Base-by-base conservation (phyloP, 345 rosid species). In the Euphorbia pulcherrima region DNA sequence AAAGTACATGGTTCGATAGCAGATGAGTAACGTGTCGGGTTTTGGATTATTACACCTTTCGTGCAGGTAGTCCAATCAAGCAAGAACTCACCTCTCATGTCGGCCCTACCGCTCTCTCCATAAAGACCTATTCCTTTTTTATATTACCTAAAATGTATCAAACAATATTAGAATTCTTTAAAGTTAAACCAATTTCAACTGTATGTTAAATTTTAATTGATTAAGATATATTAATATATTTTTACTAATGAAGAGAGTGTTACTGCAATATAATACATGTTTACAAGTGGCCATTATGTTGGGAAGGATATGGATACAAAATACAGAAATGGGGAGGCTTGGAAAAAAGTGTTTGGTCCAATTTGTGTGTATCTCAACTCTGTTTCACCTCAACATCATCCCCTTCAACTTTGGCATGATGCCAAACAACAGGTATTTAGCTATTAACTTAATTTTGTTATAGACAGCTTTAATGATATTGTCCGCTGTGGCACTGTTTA, bases 261-360 rank as follows among this genome's bases (percentile, higher is more conserved):
- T 33, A 33, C 37, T 33, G 37, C 37, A 2, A 33, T 18, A 0
- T 18, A 46, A 9, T 0, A 94, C 97, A 94, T 94, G 99, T 94
- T 94, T 69, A 88, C 88, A 8, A 89, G 99, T 72, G 74, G 82
- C 0, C 99, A 94, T 72, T 94, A 88, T 39, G 75, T 78, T 30
- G 99, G 97, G 37, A 82, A 75, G 57, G 96, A 84, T 0, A 61
- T 88, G 12, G 77, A 87, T 17, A 85, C 88, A 21, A 30, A 20
- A 26, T 88, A 78, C 56, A 37, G 41, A 51, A 72, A 80, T 46
- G 88, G 89, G 10, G 84, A 83, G 77, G 67, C 90, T 1, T 91
- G 99, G 99, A 88, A 82, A 76, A 94, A 88, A 28, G 86, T 89
- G 57, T 79, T 85, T 29, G 99, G 99, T 37, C 99, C 99, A 16